Evolutionary conservation across 306 rosid genomes (phyloP).

Genomic region (Quercus suber): DNA sequence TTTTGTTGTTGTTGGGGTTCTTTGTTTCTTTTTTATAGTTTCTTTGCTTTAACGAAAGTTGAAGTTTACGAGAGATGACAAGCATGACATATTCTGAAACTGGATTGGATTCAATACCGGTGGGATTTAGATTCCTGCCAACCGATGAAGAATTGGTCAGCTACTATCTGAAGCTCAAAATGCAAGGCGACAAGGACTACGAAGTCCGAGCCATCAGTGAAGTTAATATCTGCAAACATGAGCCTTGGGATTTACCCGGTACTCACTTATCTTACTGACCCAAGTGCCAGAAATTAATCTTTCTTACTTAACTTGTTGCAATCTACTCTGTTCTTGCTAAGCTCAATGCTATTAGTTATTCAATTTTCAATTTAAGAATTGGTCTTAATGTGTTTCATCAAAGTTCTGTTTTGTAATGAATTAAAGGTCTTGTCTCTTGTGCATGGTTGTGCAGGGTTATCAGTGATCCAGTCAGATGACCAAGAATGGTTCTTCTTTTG

Average conservation of each 20-base stretch:
- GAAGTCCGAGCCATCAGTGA: constrained; percentile 21
- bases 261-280: neutral
- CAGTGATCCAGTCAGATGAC: constrained; percentile 36
- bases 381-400: neutral
- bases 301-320: too few species aligned
- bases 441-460: constrained; percentile 16
- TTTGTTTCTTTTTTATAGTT: neutral
- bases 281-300: too few species aligned
- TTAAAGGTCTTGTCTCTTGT: neutral
- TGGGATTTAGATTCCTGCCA: too few species aligned
- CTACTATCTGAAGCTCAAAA: constrained; percentile 45
- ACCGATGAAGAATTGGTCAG: constrained; percentile 43
- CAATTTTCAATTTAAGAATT: neutral
- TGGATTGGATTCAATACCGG: too few species aligned
- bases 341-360: too few species aligned
- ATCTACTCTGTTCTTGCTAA: too few species aligned
- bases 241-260: constrained; percentile 65
- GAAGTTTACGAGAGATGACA: constrained; percentile 11
- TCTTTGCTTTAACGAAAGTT: neutral
- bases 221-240: constrained; percentile 40
- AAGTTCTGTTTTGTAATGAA: neutral
- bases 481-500: constrained; percentile 63
- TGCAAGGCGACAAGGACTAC: constrained; percentile 11
- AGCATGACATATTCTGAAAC: neutral
- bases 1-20: too few species aligned